These are phyloP conservation scores for Pleurotus eryngii DNA, from an alignment of 768 basidiomycete species.

Conservation along the genomic window DNA sequence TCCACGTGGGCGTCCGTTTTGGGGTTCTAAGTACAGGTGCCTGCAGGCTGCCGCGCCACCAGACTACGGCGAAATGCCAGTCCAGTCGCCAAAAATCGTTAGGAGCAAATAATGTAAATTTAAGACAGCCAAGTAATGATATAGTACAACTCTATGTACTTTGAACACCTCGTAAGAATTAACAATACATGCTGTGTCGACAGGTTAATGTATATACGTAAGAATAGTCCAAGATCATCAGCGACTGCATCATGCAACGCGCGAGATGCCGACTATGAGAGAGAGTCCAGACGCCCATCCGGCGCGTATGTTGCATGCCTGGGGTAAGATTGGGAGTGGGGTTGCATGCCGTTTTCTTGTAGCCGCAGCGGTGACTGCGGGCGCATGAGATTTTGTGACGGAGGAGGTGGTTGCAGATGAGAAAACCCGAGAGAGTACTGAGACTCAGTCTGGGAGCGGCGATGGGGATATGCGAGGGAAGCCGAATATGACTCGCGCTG, in stretches of 20 bases:
- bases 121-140: conserved; percentile 1
- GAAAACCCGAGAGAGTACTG: conserved; percentile 44
- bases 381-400: conserved; percentile 35
- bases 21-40: conserved; percentile 7
- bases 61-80: background rate
- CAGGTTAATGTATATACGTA: conserved; percentile 14
- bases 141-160: background rate
- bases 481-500: conserved; percentile 29
- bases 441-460: conserved; percentile 57
- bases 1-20: conserved; percentile 7
- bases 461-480: conserved; percentile 41
- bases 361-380: conserved; percentile 40
- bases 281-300: conserved; percentile 45
- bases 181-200: conserved; percentile 10
- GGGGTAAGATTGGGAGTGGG: conserved; percentile 26
- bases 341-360: conserved; percentile 27
- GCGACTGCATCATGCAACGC: conserved; percentile 8
- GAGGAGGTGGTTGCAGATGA: conserved; percentile 45
- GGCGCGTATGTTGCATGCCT: conserved; percentile 35
- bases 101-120: conserved; percentile 6
- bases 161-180: background rate
- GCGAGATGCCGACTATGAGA: conserved; percentile 34
- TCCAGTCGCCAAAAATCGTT: background rate
- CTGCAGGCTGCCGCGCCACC: conserved; percentile 5
- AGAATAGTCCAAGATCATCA: conserved; percentile 9